Conservation (phyloP, 352 stramenopile genomes). For the Phytophthora agathidicida region DNA sequence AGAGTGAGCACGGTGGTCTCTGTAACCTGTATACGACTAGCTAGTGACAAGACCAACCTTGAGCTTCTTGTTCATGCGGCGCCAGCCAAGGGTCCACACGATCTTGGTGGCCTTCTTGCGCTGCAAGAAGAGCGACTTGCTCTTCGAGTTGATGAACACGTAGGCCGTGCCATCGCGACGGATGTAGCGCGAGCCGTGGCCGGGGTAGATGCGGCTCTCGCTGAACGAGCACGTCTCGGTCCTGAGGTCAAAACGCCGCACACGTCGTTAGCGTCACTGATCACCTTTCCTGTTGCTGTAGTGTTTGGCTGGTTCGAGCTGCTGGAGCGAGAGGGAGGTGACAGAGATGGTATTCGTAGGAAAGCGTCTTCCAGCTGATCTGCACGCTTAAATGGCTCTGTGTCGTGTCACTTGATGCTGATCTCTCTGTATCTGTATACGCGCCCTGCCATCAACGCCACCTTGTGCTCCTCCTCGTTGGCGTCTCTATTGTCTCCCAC, state of each 20-base stretch:
- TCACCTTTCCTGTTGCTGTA: not conserved
- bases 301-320: not conserved
- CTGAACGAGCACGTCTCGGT: slow-evolving; percentile 92
- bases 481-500: not conserved
- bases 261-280: slow-evolving; percentile 20
- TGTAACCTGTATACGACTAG: not conserved
- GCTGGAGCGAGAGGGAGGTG: slow-evolving; percentile 8
- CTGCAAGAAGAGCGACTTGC: slow-evolving; percentile 98
- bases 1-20: slow-evolving; percentile 3
- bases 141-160: slow-evolving; percentile 97
- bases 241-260: slow-evolving; percentile 44
- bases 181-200: slow-evolving; percentile 99
- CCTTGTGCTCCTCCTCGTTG: no score
- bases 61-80: slow-evolving; percentile 99
- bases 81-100: slow-evolving; percentile 98
- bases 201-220: slow-evolving; percentile 96
- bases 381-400: slow-evolving; percentile 5
- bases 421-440: slow-evolving; percentile 6
- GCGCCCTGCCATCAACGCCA: not conserved
- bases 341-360: not conserved
- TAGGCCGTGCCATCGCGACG: slow-evolving; percentile 97
- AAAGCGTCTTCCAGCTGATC: slow-evolving; percentile 4
- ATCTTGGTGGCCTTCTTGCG: slow-evolving; percentile 99
- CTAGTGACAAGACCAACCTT: slow-evolving; percentile 91
- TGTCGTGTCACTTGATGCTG: not conserved